phyloP scores from a whole-genome alignment of 2,329 filamentous ascomycete genomes.

The Fusarium armeniacum region DNA sequence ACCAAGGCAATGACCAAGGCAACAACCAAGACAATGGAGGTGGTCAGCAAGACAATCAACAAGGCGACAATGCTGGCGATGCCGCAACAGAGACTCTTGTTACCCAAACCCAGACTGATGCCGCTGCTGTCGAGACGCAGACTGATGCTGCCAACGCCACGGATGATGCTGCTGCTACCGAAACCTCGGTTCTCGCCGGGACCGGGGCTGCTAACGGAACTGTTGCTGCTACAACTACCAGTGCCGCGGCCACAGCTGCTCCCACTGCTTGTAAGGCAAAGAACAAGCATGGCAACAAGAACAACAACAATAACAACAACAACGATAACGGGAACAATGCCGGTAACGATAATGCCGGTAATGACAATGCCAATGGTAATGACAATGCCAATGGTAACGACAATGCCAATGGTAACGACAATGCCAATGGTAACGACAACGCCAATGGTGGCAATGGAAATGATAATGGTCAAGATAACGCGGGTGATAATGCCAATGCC shows the following conservation, averaged over 20 bases:
- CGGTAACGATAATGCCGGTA: not conserved
- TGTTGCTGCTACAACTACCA: not conserved
- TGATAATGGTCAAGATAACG: too few relatives aligned
- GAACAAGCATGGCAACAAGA: not conserved
- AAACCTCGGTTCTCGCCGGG: not conserved
- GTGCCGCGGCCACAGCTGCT: not conserved
- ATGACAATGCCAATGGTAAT: not conserved
- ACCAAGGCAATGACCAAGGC: not conserved
- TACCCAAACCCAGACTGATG: conserved; percentile 2
- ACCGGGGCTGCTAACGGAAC: not conserved
- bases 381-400: not conserved
- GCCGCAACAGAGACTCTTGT: not conserved
- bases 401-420: too few relatives aligned
- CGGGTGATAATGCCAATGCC: too few relatives aligned
- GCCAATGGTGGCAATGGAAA: not conserved
- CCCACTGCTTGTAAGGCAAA: not conserved
- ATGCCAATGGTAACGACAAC: too few relatives aligned
- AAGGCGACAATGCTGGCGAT: not conserved
- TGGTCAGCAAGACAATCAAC: not conserved
- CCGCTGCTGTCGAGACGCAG: not conserved
- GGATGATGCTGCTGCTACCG: not conserved
- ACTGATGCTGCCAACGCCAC: not conserved
- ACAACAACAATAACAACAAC: not conserved
- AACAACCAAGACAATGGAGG: not conserved
- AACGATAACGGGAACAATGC: conserved; percentile 1